Percentiles rank a stretch among this genome's conserved stretches.
Conservation (phyloP, 2,329 filamentous ascomycete genomes). For the Beauveria brongniartii region DNA sequence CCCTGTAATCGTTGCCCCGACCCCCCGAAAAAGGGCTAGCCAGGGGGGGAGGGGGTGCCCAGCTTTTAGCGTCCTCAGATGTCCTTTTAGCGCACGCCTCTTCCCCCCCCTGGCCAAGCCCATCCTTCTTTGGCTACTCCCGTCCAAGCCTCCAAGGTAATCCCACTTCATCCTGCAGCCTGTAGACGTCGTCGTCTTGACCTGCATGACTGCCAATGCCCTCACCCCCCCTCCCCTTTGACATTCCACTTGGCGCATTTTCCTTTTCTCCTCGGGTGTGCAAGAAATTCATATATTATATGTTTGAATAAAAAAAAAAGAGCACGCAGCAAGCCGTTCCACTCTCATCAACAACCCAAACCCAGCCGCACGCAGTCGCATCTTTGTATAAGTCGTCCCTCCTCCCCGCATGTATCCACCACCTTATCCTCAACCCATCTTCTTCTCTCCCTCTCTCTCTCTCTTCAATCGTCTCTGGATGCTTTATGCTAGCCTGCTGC, state of each 20-base stretch:
- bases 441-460: background rate
- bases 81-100: no score
- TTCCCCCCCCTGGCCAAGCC: no score
- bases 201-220: background rate
- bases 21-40: no score
- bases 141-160: no score
- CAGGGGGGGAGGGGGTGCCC: no score
- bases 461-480: background rate
- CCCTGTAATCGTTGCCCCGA: no score
- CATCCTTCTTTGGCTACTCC: no score
- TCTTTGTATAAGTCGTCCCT: constrained; percentile 10
- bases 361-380: constrained; percentile 7
- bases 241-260: constrained; percentile 5
- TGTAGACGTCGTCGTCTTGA: background rate
- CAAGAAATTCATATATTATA: no score
- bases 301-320: no score
- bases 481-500: background rate
- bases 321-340: background rate
- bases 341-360: constrained; percentile 4
- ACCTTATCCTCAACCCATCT: background rate
- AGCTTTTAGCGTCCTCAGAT: no score
- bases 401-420: constrained; percentile 12
- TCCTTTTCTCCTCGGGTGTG: background rate
- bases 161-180: background rate
- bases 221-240: background rate